Percentiles rank a stretch among this genome's conserved stretches.
Conservation (phyloP, 1,139 yeast species). For the Entelexis paramagnoliae region DNA sequence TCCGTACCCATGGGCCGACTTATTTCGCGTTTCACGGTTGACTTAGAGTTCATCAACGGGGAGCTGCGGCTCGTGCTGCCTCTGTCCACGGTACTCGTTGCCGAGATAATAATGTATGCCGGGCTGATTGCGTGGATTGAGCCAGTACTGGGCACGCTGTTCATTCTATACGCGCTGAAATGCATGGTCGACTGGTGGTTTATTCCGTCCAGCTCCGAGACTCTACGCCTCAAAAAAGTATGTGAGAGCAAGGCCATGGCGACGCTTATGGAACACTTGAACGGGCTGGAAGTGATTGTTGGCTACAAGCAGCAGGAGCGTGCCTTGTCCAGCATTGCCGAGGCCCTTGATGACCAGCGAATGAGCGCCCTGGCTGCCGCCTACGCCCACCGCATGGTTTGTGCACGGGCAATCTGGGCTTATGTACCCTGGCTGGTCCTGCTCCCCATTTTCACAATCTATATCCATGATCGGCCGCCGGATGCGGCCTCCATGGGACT, state of each 20-base stretch:
- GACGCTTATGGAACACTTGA: constrained; percentile 58
- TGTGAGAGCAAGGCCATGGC: not conserved
- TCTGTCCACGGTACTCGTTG: not conserved
- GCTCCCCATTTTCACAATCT: no score
- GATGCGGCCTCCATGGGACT: not conserved
- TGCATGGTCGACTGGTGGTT: not conserved
- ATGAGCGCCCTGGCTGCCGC: not conserved
- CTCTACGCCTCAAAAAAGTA: not conserved
- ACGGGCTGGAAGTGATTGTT: constrained; percentile 72
- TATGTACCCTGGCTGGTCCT: not conserved
- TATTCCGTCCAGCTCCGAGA: not conserved
- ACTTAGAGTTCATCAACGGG: constrained; percentile 48
- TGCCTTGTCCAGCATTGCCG: constrained; percentile 4
- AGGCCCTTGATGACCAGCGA: not conserved
- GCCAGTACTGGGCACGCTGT: not conserved
- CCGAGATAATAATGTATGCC: not conserved
- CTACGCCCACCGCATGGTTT: not conserved
- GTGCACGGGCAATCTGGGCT: not conserved
- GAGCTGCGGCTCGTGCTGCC: not conserved
- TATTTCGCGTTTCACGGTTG: constrained; percentile 65
- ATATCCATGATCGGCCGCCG: no score
- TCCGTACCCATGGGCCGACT: constrained; percentile 62
- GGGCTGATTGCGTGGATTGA: not conserved
- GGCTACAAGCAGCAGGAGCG: constrained; percentile 71
- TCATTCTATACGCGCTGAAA: not conserved